phyloP scores from a whole-genome alignment of 306 rosid genomes.

The Astragalus glycyphyllos region DNA sequence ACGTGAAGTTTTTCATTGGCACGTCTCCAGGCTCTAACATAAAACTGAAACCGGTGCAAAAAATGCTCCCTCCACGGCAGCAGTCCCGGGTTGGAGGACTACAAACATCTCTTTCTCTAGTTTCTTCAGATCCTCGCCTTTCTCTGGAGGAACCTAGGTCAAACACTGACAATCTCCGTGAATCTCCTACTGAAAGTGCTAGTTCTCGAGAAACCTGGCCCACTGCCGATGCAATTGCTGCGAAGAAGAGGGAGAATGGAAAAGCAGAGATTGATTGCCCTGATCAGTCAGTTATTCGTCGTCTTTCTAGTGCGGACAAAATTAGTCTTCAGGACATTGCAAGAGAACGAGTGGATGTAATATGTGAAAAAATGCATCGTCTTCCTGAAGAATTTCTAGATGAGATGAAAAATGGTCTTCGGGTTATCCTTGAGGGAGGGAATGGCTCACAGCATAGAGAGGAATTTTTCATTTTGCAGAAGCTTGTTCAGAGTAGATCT shows the following conservation, averaged over 20 bases:
- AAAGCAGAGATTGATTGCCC: slow-evolving; percentile 71
- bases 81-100: slow-evolving; percentile 79
- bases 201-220: slow-evolving; percentile 97
- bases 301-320: slow-evolving; percentile 83
- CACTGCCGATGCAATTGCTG: slow-evolving; percentile 62
- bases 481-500: slow-evolving; percentile 76
- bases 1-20: slow-evolving; percentile 55
- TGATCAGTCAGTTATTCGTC: slow-evolving; percentile 82
- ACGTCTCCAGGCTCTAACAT: slow-evolving; percentile 69
- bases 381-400: slow-evolving; percentile 85
- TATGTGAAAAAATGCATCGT: slow-evolving; percentile 82
- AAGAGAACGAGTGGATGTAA: slow-evolving; percentile 81
- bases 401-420: slow-evolving; percentile 76
- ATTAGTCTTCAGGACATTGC: slow-evolving; percentile 88
- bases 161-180: slow-evolving; percentile 73
- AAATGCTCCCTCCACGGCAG: slow-evolving; percentile 88
- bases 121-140: slow-evolving; percentile 73
- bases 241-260: slow-evolving; percentile 86
- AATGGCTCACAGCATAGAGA: slow-evolving; percentile 86
- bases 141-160: slow-evolving; percentile 92
- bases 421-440: slow-evolving; percentile 86
- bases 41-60: slow-evolving; percentile 51
- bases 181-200: slow-evolving; percentile 95
- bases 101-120: slow-evolving; percentile 83
- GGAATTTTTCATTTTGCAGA: slow-evolving; percentile 84